Percentiles rank a stretch among this genome's conserved stretches.
phyloP scores from a whole-genome alignment of 495 filamentous ascomycete genomes.

The Lophiotrema nucula region DNA sequence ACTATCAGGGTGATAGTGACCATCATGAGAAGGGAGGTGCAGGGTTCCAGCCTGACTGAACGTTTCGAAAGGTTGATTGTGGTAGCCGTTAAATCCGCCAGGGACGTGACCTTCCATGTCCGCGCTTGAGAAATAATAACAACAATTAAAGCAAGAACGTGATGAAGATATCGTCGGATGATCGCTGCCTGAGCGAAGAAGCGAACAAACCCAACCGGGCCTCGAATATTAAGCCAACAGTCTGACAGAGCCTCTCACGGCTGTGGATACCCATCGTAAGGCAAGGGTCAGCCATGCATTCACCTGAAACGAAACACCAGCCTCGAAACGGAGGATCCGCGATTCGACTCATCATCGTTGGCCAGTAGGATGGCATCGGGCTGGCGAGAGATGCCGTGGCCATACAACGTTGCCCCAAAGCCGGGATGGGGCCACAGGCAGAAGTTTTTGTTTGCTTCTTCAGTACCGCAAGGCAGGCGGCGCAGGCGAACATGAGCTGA shows the following conservation, averaged over 20 bases:
- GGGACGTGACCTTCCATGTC: background rate
- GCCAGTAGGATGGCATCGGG: background rate
- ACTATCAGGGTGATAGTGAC: background rate
- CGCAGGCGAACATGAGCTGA: background rate
- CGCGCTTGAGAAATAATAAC: background rate
- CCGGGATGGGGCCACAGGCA: too few species aligned
- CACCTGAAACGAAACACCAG: slow-evolving; percentile 17
- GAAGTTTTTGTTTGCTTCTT: background rate
- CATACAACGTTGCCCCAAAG: background rate
- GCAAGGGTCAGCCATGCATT: slow-evolving; percentile 17
- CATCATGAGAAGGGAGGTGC: background rate
- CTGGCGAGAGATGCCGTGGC: background rate
- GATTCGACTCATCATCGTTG: background rate
- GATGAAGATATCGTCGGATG: background rate
- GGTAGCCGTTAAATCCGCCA: background rate
- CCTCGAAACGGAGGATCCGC: background rate
- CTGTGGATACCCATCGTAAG: background rate
- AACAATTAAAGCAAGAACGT: background rate
- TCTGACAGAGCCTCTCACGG: background rate
- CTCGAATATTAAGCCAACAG: background rate
- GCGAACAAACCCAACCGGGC: background rate
- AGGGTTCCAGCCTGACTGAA: background rate
- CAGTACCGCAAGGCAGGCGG: background rate
- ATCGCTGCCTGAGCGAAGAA: background rate
- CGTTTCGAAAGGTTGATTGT: background rate